Conservation (phyloP, 1,284 basidiomycete genomes). For the Ceratobasidium papillatum region DNA sequence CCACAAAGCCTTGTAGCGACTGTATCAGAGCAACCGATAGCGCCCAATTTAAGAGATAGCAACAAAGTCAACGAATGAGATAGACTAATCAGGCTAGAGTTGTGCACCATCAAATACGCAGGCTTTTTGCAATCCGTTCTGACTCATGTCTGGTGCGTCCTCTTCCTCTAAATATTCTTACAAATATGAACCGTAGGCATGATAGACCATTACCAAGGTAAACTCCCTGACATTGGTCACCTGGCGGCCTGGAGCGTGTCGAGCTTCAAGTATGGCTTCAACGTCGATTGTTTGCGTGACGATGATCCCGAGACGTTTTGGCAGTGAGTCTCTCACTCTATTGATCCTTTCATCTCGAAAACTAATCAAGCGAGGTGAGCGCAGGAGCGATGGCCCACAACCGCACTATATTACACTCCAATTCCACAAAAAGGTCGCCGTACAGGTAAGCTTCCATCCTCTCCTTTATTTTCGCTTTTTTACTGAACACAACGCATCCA, state of each 20-base stretch:
- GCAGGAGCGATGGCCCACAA: slow-evolving; percentile 90
- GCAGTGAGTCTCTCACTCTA: slow-evolving; percentile 75
- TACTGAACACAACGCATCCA: not conserved
- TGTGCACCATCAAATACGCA: too few relatives aligned
- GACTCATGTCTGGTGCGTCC: not conserved
- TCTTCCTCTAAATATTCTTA: too few relatives aligned
- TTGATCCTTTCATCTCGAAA: not conserved
- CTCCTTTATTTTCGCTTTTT: not conserved
- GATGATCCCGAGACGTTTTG: slow-evolving; percentile 93
- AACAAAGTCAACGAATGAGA: too few relatives aligned
- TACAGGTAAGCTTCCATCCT: slow-evolving; percentile 71
- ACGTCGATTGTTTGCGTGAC: slow-evolving; percentile 90
- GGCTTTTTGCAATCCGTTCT: not conserved
- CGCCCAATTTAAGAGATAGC: too few relatives aligned
- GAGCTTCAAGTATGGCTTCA: slow-evolving; percentile 96
- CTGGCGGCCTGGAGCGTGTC: slow-evolving; percentile 97
- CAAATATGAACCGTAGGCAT: too few relatives aligned
- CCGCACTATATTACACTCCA: slow-evolving; percentile 96
- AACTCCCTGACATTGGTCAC: slow-evolving; percentile 75
- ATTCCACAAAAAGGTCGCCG: slow-evolving; percentile 88
- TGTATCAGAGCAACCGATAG: too few relatives aligned
- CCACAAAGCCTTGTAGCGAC: too few relatives aligned
- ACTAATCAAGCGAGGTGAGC: not conserved
- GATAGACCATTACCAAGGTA: slow-evolving; percentile 35
- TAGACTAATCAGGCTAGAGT: too few relatives aligned